Evolutionary conservation across 495 filamentous ascomycete species (phyloP).

Genomic region (Neurospora hispaniola): DNA sequence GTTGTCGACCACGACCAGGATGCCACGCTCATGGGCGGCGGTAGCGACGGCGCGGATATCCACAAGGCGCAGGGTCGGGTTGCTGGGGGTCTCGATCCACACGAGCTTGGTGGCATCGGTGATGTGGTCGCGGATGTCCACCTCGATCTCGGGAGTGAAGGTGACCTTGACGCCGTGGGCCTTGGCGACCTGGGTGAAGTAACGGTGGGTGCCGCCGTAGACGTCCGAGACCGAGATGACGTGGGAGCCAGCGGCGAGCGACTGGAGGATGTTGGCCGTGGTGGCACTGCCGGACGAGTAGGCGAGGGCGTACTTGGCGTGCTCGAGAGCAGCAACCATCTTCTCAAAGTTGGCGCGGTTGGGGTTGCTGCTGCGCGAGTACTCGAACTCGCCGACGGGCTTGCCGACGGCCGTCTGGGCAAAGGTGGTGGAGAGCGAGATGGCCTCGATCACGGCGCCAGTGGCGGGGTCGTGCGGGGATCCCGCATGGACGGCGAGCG

Average conservation of each 20-base stretch:
- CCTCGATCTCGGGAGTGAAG: slow-evolving; percentile 83
- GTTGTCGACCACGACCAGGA: slow-evolving; percentile 96
- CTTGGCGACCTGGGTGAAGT: slow-evolving; percentile 95
- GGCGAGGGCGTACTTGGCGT: slow-evolving; percentile 85
- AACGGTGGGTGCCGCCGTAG: slow-evolving; percentile 94
- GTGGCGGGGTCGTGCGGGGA: slow-evolving; percentile 80
- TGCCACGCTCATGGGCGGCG: slow-evolving; percentile 75
- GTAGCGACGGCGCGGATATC: slow-evolving; percentile 79
- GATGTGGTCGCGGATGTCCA: slow-evolving; percentile 74
- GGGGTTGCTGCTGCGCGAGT: slow-evolving; percentile 83
- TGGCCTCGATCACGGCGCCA: slow-evolving; percentile 90
- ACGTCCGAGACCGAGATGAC: slow-evolving; percentile 94
- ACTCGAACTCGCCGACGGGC: slow-evolving; percentile 82
- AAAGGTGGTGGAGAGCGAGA: slow-evolving; percentile 92
- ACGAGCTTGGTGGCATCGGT: slow-evolving; percentile 84
- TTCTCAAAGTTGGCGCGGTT: slow-evolving; percentile 90
- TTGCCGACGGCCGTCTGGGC: slow-evolving; percentile 75
- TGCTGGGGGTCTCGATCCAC: slow-evolving; percentile 94
- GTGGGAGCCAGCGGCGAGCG: slow-evolving; percentile 83
- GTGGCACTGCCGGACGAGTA: slow-evolving; percentile 93
- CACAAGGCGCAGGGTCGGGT: slow-evolving; percentile 84
- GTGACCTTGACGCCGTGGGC: slow-evolving; percentile 92
- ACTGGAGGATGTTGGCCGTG: slow-evolving; percentile 87
- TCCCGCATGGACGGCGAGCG: slow-evolving; percentile 88
- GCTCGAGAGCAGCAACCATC: slow-evolving; percentile 83